These are phyloP conservation scores for Coniochaeta hoffmannii DNA, from an alignment of 2,329 filamentous ascomycete species.

Conservation along the genomic window DNA sequence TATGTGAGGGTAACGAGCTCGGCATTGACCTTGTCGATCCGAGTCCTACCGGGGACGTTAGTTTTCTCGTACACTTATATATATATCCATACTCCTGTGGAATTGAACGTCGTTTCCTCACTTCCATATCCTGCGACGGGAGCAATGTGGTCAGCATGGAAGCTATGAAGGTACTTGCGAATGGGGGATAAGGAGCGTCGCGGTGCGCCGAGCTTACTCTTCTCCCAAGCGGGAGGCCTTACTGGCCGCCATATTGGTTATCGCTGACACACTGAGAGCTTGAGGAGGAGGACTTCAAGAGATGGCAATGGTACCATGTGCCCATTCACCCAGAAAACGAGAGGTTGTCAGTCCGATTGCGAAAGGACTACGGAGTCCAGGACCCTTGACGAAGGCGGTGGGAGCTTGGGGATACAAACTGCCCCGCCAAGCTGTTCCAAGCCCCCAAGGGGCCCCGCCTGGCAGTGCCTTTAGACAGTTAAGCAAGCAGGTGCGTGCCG, in stretches of 20 bases:
- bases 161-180: constrained; percentile 11
- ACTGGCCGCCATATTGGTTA: constrained; percentile 45
- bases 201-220: constrained; percentile 39
- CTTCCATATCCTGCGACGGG: constrained; percentile 88
- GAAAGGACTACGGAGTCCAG: neutral
- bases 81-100: too few species aligned
- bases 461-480: neutral
- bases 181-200: neutral
- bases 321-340: neutral
- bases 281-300: neutral
- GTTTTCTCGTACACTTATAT: too few species aligned
- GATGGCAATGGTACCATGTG: neutral
- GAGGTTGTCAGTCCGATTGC: neutral
- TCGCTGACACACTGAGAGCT: neutral
- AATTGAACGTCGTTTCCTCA: constrained; percentile 45
- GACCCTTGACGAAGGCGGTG: constrained; percentile 1
- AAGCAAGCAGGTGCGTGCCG: neutral
- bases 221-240: constrained; percentile 56
- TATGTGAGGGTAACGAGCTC: constrained; percentile 97
- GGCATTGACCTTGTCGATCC: constrained; percentile 95
- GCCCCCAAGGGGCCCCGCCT: neutral
- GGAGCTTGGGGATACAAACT: neutral
- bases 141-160: constrained; percentile 12
- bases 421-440: neutral
- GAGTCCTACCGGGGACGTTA: constrained; percentile 52